Evolutionary conservation across 148 eudicot genomes (phyloP), one percentile per base, ranked within the genome.

Genomic region (Silene conica): DNA sequence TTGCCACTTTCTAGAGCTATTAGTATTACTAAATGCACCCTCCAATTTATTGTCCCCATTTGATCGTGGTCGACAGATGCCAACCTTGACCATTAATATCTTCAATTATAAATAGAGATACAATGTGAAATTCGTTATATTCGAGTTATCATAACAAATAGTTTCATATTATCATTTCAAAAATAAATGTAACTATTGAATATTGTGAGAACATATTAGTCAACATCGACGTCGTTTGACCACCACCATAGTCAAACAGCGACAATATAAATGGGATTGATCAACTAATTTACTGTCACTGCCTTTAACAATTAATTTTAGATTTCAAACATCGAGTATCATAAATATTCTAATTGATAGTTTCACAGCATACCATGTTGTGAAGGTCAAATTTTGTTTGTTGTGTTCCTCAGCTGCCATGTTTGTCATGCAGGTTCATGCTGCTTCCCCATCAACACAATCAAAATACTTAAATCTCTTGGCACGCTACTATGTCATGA

Each of bases 401-500:
- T 60, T 34, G 8, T 59, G 73, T 74, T 78, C 23, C 43, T 78
- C 31, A 61, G 22, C 22, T 70, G 22, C 31, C 22, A 15, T 63
- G 5, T 45, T 18, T 64, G 26, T 61, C 82, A 79, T 58, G 55
- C 69, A 86, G 92, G 83, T 78, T 68, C 91, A 78, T 76, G 80
- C 85, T 78, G 69, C 73, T 58, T 82, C 96, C 65, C 80, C 86
- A 22, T 64, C 80, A 60, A 57, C 76, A 50, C 93, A 87, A 82
- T 85, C 87, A 69, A 92, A 92, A 86, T 90, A 92, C 81, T 79
- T 83, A 70, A 96, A 96, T 79, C 97, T 96, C 80, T 76, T 96
- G 73, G 97, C 97, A 77, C 90, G 87, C 38, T 96, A 89, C 81
- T 92, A 96, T 79, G 89, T 96, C 73, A 72, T 87, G 89, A 96